Evolutionary conservation across 257 asterid genomes (phyloP).

Genomic region (Verbena officinalis): DNA sequence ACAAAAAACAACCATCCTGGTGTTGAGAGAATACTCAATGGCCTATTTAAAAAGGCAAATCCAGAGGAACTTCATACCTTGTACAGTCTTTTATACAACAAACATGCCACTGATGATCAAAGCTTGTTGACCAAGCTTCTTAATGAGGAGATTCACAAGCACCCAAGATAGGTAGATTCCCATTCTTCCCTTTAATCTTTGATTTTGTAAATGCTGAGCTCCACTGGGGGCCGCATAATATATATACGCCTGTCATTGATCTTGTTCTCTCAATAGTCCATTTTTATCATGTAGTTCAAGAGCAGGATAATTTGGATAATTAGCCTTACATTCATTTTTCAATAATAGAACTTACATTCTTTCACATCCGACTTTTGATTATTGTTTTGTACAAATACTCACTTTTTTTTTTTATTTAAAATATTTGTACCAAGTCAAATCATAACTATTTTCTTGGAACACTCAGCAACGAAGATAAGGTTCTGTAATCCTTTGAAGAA

Average conservation of each 20-base stretch:
- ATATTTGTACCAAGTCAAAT: no score
- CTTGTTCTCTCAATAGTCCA: slow-evolving; percentile 30
- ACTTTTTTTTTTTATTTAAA: no score
- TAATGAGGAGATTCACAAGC: slow-evolving; percentile 56
- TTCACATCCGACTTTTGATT: slow-evolving; percentile 13
- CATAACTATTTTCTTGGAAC: no score
- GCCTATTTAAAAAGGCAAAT: slow-evolving; percentile 73
- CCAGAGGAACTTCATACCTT: slow-evolving; percentile 68
- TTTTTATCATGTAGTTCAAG: slow-evolving; percentile 35
- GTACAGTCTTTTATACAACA: slow-evolving; percentile 48
- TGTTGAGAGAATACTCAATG: slow-evolving; percentile 45
- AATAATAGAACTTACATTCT: slow-evolving; percentile 41
- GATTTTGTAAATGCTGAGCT: slow-evolving; percentile 49
- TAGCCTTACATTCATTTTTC: slow-evolving; percentile 34
- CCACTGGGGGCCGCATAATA: slow-evolving; percentile 42
- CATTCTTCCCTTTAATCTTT: slow-evolving; percentile 19
- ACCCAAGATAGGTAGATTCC: slow-evolving; percentile 36
- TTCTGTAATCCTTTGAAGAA: no score
- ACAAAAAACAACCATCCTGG: slow-evolving; percentile 31
- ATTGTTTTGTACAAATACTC: no score
- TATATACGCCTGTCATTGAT: slow-evolving; percentile 23
- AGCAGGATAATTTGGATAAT: slow-evolving; percentile 34
- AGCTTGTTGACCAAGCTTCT: slow-evolving; percentile 61
- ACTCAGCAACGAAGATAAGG: no score
- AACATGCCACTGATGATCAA: slow-evolving; percentile 43